phyloP scores from a whole-genome alignment of 2,329 filamentous ascomycete genomes.

The Aspergillus brunneoviolaceus region DNA sequence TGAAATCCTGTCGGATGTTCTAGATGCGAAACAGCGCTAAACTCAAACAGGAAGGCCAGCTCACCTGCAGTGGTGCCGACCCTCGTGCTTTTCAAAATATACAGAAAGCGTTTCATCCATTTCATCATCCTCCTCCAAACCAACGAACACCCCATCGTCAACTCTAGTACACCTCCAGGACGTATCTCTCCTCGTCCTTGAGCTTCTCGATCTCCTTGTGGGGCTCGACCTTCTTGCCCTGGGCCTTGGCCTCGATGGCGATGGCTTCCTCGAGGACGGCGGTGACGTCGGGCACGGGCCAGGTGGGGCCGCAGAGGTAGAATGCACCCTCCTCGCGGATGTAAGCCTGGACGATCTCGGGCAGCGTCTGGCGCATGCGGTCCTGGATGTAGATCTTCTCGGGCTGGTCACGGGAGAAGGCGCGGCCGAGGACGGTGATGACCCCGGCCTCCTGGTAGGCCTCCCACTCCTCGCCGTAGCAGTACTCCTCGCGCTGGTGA shows the following conservation, averaged over 20 bases:
- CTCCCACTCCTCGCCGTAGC: conserved; percentile 99
- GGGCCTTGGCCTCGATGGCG: conserved; percentile 66
- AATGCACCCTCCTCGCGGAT: conserved; percentile 85
- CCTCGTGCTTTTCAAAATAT: neutral
- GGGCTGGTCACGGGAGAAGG: conserved; percentile 94
- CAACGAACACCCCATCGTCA: neutral
- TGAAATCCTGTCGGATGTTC: neutral
- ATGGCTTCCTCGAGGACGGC: conserved; percentile 92
- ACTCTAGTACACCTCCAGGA: conserved; percentile 88
- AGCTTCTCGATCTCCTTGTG: conserved; percentile 93
- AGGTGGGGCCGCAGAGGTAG: conserved; percentile 96
- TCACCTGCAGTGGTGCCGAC: neutral
- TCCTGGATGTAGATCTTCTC: conserved; percentile 99
- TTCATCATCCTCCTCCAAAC: neutral
- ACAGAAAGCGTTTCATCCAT: neutral
- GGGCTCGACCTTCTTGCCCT: conserved; percentile 75
- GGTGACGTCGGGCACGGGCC: conserved; percentile 97
- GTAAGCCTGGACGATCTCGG: conserved; percentile 81
- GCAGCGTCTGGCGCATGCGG: conserved; percentile 85
- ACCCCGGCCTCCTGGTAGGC: conserved; percentile 94
- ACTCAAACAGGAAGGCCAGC: conserved; percentile 19
- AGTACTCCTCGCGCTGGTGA: conserved; percentile 96
- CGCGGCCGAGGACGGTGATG: conserved; percentile 87
- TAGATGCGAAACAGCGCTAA: conserved; percentile 20
- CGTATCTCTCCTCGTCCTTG: conserved; percentile 92